phyloP scores from a whole-genome alignment of 2,329 filamentous ascomycete species.

The Pseudogymnoascus destructans region DNA sequence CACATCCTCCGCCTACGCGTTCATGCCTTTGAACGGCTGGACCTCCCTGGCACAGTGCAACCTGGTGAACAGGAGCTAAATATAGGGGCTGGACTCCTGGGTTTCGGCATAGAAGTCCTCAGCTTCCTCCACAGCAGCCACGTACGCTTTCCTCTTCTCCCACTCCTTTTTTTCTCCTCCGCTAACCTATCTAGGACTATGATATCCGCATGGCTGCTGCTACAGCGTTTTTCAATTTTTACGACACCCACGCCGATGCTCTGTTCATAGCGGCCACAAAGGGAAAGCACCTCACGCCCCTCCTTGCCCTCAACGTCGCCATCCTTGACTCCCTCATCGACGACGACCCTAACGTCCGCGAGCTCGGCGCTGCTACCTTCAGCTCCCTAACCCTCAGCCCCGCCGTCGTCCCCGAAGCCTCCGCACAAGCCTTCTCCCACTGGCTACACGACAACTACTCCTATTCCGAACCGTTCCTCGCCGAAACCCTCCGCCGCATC shows the following conservation, averaged over 20 bases:
- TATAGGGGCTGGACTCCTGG: not conserved
- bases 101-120: not conserved
- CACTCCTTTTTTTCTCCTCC: not conserved
- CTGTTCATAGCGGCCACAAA: constrained; percentile 17
- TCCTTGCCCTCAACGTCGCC: constrained; percentile 47
- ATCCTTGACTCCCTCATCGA: constrained; percentile 72
- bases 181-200: constrained; percentile 37
- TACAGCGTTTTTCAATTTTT: constrained; percentile 41
- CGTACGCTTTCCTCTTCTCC: not conserved
- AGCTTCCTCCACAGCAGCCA: not conserved
- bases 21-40: not conserved
- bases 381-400: not conserved
- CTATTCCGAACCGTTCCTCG: constrained; percentile 29
- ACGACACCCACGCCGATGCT: constrained; percentile 22
- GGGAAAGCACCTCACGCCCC: constrained; percentile 21
- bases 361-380: constrained; percentile 38
- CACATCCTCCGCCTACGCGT: not conserved
- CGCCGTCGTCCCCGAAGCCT: constrained; percentile 28
- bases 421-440: constrained; percentile 26
- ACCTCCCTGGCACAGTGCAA: not conserved
- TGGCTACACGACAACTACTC: constrained; percentile 2
- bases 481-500: constrained; percentile 11
- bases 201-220: constrained; percentile 50
- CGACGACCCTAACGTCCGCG: constrained; percentile 81
- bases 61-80: not conserved